Percentiles rank a stretch among this genome's conserved stretches.
These are phyloP conservation scores for Colletotrichum trifolii DNA, from an alignment of 2,329 filamentous ascomycete genomes.

Conservation along the genomic window DNA sequence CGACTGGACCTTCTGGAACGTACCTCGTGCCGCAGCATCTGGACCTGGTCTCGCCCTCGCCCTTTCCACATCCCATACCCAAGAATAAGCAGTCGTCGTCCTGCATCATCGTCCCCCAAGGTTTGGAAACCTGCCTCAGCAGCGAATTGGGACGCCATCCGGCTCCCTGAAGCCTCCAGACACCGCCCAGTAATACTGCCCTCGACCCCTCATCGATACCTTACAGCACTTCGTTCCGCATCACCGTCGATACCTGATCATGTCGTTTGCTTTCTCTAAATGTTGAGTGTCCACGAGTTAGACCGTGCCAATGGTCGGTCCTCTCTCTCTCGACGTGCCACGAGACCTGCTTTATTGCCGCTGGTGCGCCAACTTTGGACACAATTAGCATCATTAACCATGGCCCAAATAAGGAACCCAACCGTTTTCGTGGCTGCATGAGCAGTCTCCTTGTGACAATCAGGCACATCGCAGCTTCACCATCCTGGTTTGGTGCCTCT, in stretches of 20 bases:
- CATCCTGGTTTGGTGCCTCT: slow-evolving; percentile 3
- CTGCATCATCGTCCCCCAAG: not conserved
- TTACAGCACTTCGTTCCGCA: slow-evolving; percentile 10
- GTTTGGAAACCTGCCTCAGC: not conserved
- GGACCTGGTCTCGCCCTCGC: slow-evolving; percentile 18
- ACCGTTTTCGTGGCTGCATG: slow-evolving; percentile 16
- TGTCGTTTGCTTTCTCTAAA: slow-evolving; percentile 8
- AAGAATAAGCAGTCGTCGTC: too few relatives aligned
- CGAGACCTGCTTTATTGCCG: slow-evolving; percentile 22
- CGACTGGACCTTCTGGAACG: slow-evolving; percentile 22
- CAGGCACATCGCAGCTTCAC: slow-evolving; percentile 22
- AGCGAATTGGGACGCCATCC: too few relatives aligned
- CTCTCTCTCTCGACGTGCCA: not conserved
- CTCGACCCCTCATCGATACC: slow-evolving; percentile 19
- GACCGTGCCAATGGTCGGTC: slow-evolving; percentile 10
- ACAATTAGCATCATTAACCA: slow-evolving; percentile 6
- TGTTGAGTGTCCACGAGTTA: slow-evolving; percentile 29
- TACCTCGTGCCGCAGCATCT: slow-evolving; percentile 20
- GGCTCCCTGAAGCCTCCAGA: slow-evolving; percentile 4
- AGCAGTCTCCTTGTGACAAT: slow-evolving; percentile 9
- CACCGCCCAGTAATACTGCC: not conserved
- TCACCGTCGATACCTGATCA: slow-evolving; percentile 30
- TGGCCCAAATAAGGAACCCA: slow-evolving; percentile 29
- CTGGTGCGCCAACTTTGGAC: slow-evolving; percentile 14
- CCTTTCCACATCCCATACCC: slow-evolving; percentile 1